These are phyloP conservation scores for Astrephomene gubernaculifera DNA, from an alignment of 139 green algal genomes.

Conservation along the genomic window DNA sequence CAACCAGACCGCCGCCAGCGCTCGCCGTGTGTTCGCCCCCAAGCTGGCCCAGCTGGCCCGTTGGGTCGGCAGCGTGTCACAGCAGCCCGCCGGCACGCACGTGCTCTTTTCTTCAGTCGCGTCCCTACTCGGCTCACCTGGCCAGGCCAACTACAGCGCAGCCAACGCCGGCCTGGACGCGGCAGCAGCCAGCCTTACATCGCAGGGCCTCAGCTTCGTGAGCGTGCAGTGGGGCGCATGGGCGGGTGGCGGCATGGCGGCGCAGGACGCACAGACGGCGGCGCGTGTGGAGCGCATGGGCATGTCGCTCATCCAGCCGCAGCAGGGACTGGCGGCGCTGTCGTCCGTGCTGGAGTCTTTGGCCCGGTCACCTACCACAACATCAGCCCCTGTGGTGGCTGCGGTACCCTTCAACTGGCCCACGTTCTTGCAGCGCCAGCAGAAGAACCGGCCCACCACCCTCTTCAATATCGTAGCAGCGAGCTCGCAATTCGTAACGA, in stretches of 20 bases:
- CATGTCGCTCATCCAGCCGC: slow-evolving; percentile 60
- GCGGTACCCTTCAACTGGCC: slow-evolving; percentile 60
- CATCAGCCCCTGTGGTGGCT: slow-evolving; percentile 4
- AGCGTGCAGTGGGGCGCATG: slow-evolving; percentile 88
- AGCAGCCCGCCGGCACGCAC: slow-evolving; percentile 45
- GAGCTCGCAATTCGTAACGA: background rate
- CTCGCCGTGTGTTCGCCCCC: slow-evolving; percentile 62
- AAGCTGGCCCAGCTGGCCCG: slow-evolving; percentile 58
- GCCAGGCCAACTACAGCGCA: slow-evolving; percentile 86
- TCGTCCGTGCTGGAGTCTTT: slow-evolving; percentile 2
- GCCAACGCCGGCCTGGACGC: slow-evolving; percentile 84
- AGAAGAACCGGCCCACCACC: background rate
- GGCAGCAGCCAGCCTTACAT: slow-evolving; percentile 12
- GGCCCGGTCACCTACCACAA: background rate
- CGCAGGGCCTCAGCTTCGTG: slow-evolving; percentile 58
- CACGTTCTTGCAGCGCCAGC: slow-evolving; percentile 10
- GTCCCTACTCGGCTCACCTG: slow-evolving; percentile 77
- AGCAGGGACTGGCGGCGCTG: slow-evolving; percentile 62
- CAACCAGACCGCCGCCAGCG: slow-evolving; percentile 56
- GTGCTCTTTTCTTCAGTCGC: slow-evolving; percentile 78
- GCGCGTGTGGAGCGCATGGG: slow-evolving; percentile 59
- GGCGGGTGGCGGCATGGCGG: slow-evolving; percentile 69
- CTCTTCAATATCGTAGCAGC: background rate
- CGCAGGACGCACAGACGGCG: slow-evolving; percentile 22
- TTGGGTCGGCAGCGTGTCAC: background rate